phyloP scores from a whole-genome alignment of 2,329 filamentous ascomycete species.

The Trichoderma gracile region DNA sequence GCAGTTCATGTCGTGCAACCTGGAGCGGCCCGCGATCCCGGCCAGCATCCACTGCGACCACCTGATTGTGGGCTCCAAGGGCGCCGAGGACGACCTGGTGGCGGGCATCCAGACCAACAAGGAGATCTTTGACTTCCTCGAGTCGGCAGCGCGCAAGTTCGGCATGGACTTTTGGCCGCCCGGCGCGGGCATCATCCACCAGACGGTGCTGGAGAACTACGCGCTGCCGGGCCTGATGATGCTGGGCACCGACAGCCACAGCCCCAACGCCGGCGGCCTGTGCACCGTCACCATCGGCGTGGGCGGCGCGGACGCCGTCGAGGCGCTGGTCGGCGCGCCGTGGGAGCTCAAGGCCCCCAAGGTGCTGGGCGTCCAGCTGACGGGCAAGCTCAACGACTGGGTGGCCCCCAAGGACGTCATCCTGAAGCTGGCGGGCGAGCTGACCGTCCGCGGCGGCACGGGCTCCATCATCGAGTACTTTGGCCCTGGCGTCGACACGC shows the following conservation, averaged over 20 bases:
- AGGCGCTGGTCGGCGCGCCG: constrained; percentile 91
- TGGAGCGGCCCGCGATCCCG: constrained; percentile 86
- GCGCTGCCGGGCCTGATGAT: constrained; percentile 97
- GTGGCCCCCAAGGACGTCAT: constrained; percentile 95
- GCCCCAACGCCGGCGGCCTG: constrained; percentile 92
- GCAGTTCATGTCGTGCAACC: constrained; percentile 97
- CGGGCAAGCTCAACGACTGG: constrained; percentile 85
- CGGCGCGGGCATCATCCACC: constrained; percentile 93
- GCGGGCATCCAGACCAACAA: constrained; percentile 88
- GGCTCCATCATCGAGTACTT: constrained; percentile 95
- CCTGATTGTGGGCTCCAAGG: constrained; percentile 93
- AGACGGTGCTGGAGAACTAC: constrained; percentile 97
- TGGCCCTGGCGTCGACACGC: constrained; percentile 81
- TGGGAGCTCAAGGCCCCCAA: constrained; percentile 98
- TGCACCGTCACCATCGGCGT: constrained; percentile 95
- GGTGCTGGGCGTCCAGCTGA: constrained; percentile 80
- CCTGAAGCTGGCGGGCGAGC: constrained; percentile 78
- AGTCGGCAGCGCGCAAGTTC: constrained; percentile 87
- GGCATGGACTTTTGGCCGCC: constrained; percentile 96
- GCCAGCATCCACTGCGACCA: constrained; percentile 99
- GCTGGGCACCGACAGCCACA: constrained; percentile 96
- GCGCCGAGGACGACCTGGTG: constrained; percentile 81
- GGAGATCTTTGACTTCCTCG: constrained; percentile 96
- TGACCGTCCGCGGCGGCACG: constrained; percentile 92
- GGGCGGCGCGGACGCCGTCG: constrained; percentile 93